A percentile compares a stretch with the other conserved stretches of the same genome.
phyloP scores from a whole-genome alignment of 208 protist species.

The Leishmania arabica region DNA sequence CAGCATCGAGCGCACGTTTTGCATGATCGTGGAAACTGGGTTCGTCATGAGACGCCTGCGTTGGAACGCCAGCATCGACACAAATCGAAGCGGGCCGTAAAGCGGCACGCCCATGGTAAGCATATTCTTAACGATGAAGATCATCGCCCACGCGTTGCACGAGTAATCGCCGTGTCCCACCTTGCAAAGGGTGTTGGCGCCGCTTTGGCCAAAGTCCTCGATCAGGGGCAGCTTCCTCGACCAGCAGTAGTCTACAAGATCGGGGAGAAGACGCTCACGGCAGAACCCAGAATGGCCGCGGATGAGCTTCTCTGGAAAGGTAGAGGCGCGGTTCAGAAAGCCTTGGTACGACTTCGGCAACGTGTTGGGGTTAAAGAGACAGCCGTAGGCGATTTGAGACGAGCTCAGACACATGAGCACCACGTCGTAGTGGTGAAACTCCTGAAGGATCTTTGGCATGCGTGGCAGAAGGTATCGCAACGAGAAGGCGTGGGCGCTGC shows the following conservation, averaged over 20 bases:
- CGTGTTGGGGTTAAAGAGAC: constrained; percentile 73
- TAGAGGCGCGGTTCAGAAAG: constrained; percentile 68
- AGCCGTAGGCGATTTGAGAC: constrained; percentile 78
- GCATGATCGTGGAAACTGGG: constrained; percentile 50
- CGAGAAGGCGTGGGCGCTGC: constrained; percentile 67
- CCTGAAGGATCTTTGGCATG: constrained; percentile 45
- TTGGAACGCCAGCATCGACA: constrained; percentile 58
- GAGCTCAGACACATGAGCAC: constrained; percentile 78
- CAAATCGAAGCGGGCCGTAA: constrained; percentile 75
- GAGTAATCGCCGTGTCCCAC: constrained; percentile 58
- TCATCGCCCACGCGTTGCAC: constrained; percentile 69
- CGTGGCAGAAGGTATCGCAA: constrained; percentile 61
- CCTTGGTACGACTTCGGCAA: constrained; percentile 72
- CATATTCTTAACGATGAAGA: constrained; percentile 63
- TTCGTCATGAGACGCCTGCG: constrained; percentile 50
- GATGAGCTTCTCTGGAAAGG: constrained; percentile 67
- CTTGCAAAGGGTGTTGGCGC: constrained; percentile 45
- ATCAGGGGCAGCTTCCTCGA: constrained; percentile 30
- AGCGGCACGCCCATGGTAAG: constrained; percentile 76
- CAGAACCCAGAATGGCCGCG: constrained; percentile 63
- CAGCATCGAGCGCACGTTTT: constrained; percentile 54
- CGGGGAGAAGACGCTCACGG: constrained; percentile 59
- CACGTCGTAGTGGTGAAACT: constrained; percentile 84
- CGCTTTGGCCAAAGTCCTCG: constrained; percentile 29
- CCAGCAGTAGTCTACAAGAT: constrained; percentile 65